Base-by-base conservation (phyloP, 2,329 filamentous ascomycete genomes). In the Cytospora chrysosperma region DNA sequence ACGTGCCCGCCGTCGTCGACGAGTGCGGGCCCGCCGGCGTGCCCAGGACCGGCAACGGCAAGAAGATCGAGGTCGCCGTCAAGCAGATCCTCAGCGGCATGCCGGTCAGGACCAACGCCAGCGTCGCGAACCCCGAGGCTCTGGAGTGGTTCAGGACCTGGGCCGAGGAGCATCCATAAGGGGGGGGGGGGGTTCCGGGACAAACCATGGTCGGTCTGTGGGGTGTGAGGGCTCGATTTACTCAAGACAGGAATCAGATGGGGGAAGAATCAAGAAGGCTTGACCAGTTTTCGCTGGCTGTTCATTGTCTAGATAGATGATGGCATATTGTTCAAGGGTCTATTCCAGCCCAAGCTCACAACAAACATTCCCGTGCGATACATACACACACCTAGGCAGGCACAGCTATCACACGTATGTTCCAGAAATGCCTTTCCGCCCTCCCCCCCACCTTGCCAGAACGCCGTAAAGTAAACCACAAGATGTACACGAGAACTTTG, bases 41-140 rank as follows among this genome's bases (percentile, higher is more conserved):
- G 21, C 95, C 94, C 0, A 88, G 93, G 69, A 98, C 95, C 19
- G 88, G 88, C 2, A 99, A 99, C 72, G 94, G 94, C 59, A 99
- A 99, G 81, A 99, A 98, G 77, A 92, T 99, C 65, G 94, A 99
- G 75, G 93, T 96, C 55, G 92, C 92, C 0, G 94, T 98, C 7
- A 98, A 98, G 81, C 93, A 97, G 77, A 97, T 98, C 52, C 78
- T 99, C 1, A 96, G 92, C 30, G 94, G 93, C 0, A 79, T 93
- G 76, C 86, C 91, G 59, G 87, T 97, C 68, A 93, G 93, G 80
- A 95, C 92, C 0, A 93, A 92, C 56, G 93, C 93, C 0, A 96
- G 92, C 71, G 93, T 98, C n/a, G 92, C 92, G 5, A 98, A 98
- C 75, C 88, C 91, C 2, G 90, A 89, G 69, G 93, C 93, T 68